Evolutionary conservation across 2,329 filamentous ascomycete species (phyloP).

Genomic region (Lachnellula occidentalis): DNA sequence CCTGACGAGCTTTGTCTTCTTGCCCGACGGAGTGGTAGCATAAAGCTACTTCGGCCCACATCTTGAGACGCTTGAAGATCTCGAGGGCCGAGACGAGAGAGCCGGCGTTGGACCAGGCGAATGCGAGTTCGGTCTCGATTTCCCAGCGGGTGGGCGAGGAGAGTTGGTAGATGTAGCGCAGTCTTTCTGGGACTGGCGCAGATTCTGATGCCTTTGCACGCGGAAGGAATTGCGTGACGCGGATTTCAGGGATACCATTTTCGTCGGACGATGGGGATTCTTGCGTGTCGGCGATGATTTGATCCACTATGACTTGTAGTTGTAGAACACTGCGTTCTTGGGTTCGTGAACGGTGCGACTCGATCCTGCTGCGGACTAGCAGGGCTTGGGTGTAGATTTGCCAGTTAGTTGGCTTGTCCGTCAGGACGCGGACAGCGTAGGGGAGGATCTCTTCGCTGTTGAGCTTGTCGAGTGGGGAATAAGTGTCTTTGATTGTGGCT

Average conservation of each 20-base stretch:
- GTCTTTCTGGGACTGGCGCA: slow-evolving; percentile 67
- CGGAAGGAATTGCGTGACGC: slow-evolving; percentile 76
- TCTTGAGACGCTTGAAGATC: slow-evolving; percentile 86
- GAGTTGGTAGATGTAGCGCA: slow-evolving; percentile 79
- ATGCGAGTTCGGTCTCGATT: slow-evolving; percentile 85
- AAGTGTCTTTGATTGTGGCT: slow-evolving; percentile 81
- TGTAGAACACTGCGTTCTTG: slow-evolving; percentile 86
- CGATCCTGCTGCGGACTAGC: slow-evolving; percentile 82
- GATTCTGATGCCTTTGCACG: slow-evolving; percentile 69
- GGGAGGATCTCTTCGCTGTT: slow-evolving; percentile 92
- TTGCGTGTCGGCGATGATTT: slow-evolving; percentile 80
- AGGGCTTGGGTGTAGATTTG: slow-evolving; percentile 95
- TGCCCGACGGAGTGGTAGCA: slow-evolving; percentile 54
- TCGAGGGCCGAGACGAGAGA: slow-evolving; percentile 86
- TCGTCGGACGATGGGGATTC: slow-evolving; percentile 18
- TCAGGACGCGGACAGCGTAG: slow-evolving; percentile 81
- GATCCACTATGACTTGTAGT: slow-evolving; percentile 90
- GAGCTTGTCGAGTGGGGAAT: slow-evolving; percentile 73
- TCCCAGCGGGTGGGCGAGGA: slow-evolving; percentile 87
- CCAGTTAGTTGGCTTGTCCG: slow-evolving; percentile 92
- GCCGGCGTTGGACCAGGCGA: slow-evolving; percentile 85
- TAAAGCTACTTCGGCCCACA: slow-evolving; percentile 92
- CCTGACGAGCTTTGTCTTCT: slow-evolving; percentile 74
- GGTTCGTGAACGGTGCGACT: slow-evolving; percentile 80
- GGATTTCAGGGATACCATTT: slow-evolving; percentile 36